Percentiles rank a stretch among this genome's conserved stretches.
These are phyloP conservation scores for Aspergillus spinulosporus DNA, from an alignment of 2,329 filamentous ascomycete species.

Conservation along the genomic window DNA sequence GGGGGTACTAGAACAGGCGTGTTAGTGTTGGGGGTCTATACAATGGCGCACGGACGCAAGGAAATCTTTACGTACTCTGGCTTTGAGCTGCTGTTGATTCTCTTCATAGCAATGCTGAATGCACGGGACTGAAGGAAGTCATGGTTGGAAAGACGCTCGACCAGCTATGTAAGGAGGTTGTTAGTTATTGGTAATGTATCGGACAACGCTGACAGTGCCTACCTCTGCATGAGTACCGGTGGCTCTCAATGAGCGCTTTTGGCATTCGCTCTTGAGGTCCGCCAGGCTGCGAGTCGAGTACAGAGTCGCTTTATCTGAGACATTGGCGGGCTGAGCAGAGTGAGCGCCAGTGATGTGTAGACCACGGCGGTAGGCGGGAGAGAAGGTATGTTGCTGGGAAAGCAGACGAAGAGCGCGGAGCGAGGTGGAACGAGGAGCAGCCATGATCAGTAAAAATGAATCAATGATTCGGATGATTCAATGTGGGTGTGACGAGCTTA, in stretches of 20 bases:
- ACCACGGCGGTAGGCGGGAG: slow-evolving; percentile 45
- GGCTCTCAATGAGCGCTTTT: slow-evolving; percentile 49
- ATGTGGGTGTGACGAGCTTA: slow-evolving; percentile 1
- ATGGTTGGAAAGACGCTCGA: slow-evolving; percentile 55
- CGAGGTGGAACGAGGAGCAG: slow-evolving; percentile 47
- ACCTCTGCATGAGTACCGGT: slow-evolving; percentile 54
- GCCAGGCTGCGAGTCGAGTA: slow-evolving; percentile 54
- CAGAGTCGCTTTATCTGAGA: slow-evolving; percentile 53
- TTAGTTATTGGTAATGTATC: slow-evolving; percentile 4
- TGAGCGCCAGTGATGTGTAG: slow-evolving; percentile 63
- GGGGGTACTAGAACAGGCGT: slow-evolving; percentile 52
- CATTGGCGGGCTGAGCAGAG: slow-evolving; percentile 53
- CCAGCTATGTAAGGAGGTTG: slow-evolving; percentile 40
- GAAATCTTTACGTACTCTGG: slow-evolving; percentile 35
- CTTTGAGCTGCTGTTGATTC: slow-evolving; percentile 47
- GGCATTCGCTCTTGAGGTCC: slow-evolving; percentile 54
- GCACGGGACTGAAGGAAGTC: slow-evolving; percentile 54
- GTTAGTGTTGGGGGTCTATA: slow-evolving; percentile 19
- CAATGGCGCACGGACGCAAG: neutral
- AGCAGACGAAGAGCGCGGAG: slow-evolving; percentile 48
- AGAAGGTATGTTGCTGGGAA: slow-evolving; percentile 38
- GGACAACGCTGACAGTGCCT: slow-evolving; percentile 18
- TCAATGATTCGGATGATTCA: neutral
- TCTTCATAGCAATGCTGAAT: slow-evolving; percentile 56
- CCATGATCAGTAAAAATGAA: slow-evolving; percentile 33